Base-by-base conservation (phyloP, 106 monocot genomes). In the Platanthera zijinensis region DNA sequence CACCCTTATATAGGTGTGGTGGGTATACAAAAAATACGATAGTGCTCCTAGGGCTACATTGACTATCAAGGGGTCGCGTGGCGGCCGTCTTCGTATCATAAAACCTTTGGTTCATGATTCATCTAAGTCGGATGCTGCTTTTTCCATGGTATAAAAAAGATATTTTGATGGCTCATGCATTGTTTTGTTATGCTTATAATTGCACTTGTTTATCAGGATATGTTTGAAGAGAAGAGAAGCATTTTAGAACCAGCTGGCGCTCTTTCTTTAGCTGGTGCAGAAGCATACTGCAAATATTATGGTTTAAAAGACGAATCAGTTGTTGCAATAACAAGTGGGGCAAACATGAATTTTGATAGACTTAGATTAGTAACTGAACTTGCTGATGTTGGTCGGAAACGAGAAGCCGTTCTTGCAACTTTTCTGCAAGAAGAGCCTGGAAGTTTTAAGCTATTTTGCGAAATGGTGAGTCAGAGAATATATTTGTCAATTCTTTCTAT, bases 171-270 rank as follows among this genome's bases (percentile, higher is more conserved):
- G 12, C 39, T 13, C 11, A 17, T 70, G 70, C 6, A 72, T 72
- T 2, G 10, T 51, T 5, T 72, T 51, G 50, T 51, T 8, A 50
- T 57, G 30, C 12, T 76, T 10, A 53, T 13, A 17, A 32, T 69
- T 25, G 51, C 32, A 78, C 30, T 74, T 63, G 12, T 13, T 48
- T 12, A 56, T 8, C 75, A 99, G 99, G 94, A 99, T 77, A 99
- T 99, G 99, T 99, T 92, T 85, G 99, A 99, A 78, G 99, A 99
- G 84, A 99, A 99, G 85, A 92, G 99, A 76, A 99, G 92, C 85
- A 99, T 99, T 64, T 77, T 99, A 30, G 99, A 99, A 78, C 94
- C 99, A 62, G 94, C 99, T 56, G 99, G 99, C 85, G 99, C 99
- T 46, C 90, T 99, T 49, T 80, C 99, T 12, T 77, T 99, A 67